Evolutionary conservation across 345 rosid species (phyloP), one percentile per base, ranked within the genome.

Genomic region (Bruguiera sexangula): DNA sequence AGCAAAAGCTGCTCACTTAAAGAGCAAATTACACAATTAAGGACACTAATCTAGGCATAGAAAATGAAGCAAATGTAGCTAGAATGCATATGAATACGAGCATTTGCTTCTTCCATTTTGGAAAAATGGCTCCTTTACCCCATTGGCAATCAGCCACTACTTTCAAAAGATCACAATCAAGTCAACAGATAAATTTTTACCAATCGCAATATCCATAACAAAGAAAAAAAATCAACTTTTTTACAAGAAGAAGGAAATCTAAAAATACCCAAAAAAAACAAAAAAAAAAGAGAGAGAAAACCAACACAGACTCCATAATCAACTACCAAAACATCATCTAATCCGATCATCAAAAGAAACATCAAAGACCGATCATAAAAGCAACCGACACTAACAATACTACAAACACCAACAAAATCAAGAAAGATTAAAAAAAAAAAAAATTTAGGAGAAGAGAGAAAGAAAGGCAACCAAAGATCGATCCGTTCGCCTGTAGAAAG

Each of bases 401-500:
- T 31, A 51, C 5, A 20, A 13, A 30, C 21, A 11, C 51, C 5
- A 52, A 8, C 65, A 66, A 52, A 75, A 71, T 21, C 34, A 54
- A 26, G 11, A 8, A 62, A 34, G 67, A 69, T 66, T n/a, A n/a
- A 37, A 11, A 24, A 59, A 76, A 32, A 37, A 11, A 24, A 59
- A 76, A 32, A 34, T 22, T 16, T 20, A 22, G 70, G 46, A 69
- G 31, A 32, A 66, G 51, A 70, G 64, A 48, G 51, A 24, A 63
- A 74, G 67, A 62, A 36, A 57, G 65, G n/a, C 4, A 85, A 91
- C 81, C 69, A 78, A 85, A 70, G 86, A 87, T 85, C 83, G 90
- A 83, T 79, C 83, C 75, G 50, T 76, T 72, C 61, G 20, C 54
- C 18, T 60, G 37, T 46, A 62, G 56, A 65, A 68, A 80, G 20